A percentile compares a stretch with the other conserved stretches of the same genome.
phyloP scores from a whole-genome alignment of 768 basidiomycete species.

The Panaeolus papilionaceus region DNA sequence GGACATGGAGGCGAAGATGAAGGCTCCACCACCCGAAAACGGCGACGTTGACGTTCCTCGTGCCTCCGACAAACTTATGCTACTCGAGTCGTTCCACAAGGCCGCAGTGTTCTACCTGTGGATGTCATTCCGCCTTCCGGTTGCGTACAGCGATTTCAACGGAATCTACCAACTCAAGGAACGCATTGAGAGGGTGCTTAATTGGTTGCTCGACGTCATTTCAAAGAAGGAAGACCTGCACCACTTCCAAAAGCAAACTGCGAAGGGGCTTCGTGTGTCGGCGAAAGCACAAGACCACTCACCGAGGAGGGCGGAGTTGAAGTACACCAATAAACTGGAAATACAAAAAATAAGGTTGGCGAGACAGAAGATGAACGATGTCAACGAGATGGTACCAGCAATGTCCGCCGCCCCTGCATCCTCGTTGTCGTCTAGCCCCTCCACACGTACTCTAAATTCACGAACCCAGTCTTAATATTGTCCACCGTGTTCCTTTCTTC shows the following conservation, averaged over 20 bases:
- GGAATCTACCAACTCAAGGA: slow-evolving; percentile 60
- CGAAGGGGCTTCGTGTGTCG: background rate
- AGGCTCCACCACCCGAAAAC: slow-evolving; percentile 3
- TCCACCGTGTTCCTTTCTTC: background rate
- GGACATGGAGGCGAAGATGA: slow-evolving; percentile 33
- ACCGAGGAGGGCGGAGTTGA: background rate
- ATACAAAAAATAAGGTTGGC: background rate
- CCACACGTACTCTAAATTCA: background rate
- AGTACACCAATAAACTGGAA: background rate
- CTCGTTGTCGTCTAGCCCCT: background rate
- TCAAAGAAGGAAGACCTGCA: slow-evolving; percentile 31
- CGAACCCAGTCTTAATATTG: background rate
- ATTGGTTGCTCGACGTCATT: slow-evolving; percentile 60
- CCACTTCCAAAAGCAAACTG: background rate
- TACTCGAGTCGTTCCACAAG: slow-evolving; percentile 80
- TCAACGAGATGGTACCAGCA: background rate
- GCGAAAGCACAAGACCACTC: background rate
- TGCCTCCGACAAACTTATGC: slow-evolving; percentile 25
- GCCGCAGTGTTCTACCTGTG: slow-evolving; percentile 82
- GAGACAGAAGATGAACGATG: background rate
- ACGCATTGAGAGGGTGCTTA: slow-evolving; percentile 69
- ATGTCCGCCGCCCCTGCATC: background rate
- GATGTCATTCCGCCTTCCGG: slow-evolving; percentile 73
- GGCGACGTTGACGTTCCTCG: slow-evolving; percentile 15
- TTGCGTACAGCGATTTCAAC: slow-evolving; percentile 67